Evolutionary conservation across 2,329 filamentous ascomycete species (phyloP), one percentile per base, ranked within the genome.

Genomic region (Chaetothyriales sp.): DNA sequence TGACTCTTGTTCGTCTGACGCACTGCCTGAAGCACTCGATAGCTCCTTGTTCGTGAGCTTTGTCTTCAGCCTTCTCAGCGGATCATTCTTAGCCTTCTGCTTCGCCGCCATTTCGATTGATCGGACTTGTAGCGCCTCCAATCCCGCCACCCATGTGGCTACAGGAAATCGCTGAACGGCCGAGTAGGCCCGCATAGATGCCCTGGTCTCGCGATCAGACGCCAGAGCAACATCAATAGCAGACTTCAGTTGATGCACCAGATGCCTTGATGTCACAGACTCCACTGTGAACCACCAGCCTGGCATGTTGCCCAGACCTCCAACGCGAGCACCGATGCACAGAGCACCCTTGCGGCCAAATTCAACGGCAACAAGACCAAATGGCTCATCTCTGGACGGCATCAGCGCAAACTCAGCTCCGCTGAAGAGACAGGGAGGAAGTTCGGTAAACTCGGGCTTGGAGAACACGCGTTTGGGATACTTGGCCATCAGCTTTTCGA

Each of bases 241-340:
- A 56, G 66, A 68, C 62, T 74, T 75, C 68, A 79, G 78, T 59
- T 79, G 76, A 44, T 71, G 68, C 51, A 79, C 68, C 46, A 78
- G 64, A 65, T 79, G 76, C 51, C 69, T 70, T 1, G 75, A 74
- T 0, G 72, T 72, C 25, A 70, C 74, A 1, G 73, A 76, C 60
- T 79, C 76, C 53, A 79, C 71, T 0, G 76, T 78, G 61, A 72
- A 79, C 76, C 76, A 79, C 70, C 75, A 78, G 10, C 76, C 76
- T 9, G 76, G 76, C 75, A 79, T 78, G 53, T 76, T 72, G n/a
- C 76, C 74, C 18, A 78, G 65, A 51, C 76, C 76, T 56, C 76
- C 76, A 22, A 79, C 76, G 43, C 75, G 67, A 15, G 74, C 72
- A 28, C 76, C 76, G 43, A 79, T 74, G 59, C 76, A 76, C 43